Conservation (phyloP, 345 rosid species). For the Brassica nigra region DNA sequence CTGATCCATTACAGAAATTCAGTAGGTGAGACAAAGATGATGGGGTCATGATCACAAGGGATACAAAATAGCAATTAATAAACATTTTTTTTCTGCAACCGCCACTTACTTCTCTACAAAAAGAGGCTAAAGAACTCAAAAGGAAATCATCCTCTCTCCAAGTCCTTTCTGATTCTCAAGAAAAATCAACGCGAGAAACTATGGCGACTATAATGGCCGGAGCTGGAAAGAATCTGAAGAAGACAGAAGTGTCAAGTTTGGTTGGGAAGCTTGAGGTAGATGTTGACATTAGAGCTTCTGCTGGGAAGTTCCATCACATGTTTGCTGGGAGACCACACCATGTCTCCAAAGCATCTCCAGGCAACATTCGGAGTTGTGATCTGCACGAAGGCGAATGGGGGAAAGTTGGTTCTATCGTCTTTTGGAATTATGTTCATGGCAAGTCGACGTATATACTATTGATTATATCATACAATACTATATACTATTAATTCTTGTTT, state of each 20-base stretch:
- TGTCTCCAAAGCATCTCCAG: slow-evolving; percentile 31
- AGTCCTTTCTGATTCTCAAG: neutral
- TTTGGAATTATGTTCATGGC: slow-evolving; percentile 40
- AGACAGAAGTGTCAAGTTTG: slow-evolving; percentile 12
- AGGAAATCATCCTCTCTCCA: neutral
- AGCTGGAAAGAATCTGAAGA: neutral
- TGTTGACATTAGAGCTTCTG: slow-evolving; percentile 24
- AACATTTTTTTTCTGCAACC: slow-evolving; percentile 7
- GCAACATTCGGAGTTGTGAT: slow-evolving; percentile 24
- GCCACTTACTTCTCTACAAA: slow-evolving; percentile 14
- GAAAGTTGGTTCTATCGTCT: slow-evolving; percentile 33
- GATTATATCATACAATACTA: neutral
- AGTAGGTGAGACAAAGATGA: slow-evolving; percentile 13
- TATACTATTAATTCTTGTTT: neutral
- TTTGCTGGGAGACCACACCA: slow-evolving; percentile 44
- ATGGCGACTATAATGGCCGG: slow-evolving; percentile 20
- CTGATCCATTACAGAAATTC: slow-evolving; percentile 6
- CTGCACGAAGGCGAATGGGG: slow-evolving; percentile 49
- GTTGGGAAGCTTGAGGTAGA: slow-evolving; percentile 12
- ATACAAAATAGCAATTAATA: slow-evolving; percentile 23
- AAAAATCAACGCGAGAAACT: neutral
- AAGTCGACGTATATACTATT: slow-evolving; percentile 12
- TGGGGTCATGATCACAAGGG: slow-evolving; percentile 8
- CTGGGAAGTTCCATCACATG: slow-evolving; percentile 38
- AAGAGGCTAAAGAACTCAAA: slow-evolving; percentile 17